Evolutionary conservation across 805 yeast species (phyloP), one percentile per base, ranked within the genome.

Genomic region (Saturnispora hagleri): DNA sequence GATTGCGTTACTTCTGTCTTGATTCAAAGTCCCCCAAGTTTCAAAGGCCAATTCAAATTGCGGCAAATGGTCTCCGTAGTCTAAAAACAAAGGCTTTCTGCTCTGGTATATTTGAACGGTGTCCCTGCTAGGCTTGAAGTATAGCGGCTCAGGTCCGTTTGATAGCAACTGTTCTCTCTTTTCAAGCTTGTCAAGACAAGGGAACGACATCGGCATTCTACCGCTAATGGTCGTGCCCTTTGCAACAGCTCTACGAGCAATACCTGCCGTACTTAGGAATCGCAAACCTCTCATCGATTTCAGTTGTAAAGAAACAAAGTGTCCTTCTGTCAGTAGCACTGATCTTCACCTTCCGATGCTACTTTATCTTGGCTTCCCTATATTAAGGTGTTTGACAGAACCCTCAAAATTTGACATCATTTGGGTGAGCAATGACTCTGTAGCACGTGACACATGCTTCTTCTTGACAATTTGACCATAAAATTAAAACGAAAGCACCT

Each of bases 21-120:
- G 64, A 57, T 86, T 85, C 56, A 90, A 72, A 6, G 63, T 58
- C 2, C 97, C 97, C 97, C 97, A 90, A 3, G 90, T 79, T 66
- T 90, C 97, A 69, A 86, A 90, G 0, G 97, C 97, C n/a, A 90
- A 73, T 58, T 86, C 81, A 59, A 77, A 87, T 55, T 77, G 79
- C 1, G 88, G 87, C 35, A 90, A 69, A 56, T 69, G 73, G 0
- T 90, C 93, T 13, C 97, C 97, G 64, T 84, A 80, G 62, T 90
- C 97, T 15, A 89, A 74, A 53, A 79, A 79, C 2, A 89, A 68
- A 0, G 91, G 90, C 24, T 77, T 68, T 3, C 69, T 52, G 9
- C 82, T 75, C 47, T 71, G 69, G 65, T 67, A 89, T 1, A 75
- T 60, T 53, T 85, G 73, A 60, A 81, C 89, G 2, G 95, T 95